A percentile compares a stretch with the other conserved stretches of the same genome.
Evolutionary conservation across 441 rosid species (phyloP).

Genomic region (Melastoma candidum): DNA sequence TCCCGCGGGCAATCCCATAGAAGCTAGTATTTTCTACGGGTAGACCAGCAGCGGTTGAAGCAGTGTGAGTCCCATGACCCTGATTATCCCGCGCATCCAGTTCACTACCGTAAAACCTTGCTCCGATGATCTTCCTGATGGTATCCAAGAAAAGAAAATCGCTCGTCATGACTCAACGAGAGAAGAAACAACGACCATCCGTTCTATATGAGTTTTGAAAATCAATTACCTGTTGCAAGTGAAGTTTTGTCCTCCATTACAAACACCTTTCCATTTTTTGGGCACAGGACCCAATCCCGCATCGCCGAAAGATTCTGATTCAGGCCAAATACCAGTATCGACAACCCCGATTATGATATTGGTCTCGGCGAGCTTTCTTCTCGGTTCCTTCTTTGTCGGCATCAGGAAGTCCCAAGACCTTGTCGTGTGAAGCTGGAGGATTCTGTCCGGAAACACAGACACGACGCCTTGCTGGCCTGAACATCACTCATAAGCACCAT

Average conservation of each 20-base stretch:
- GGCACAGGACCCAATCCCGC: slow-evolving; percentile 23
- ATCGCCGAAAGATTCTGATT: slow-evolving; percentile 28
- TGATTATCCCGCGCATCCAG: slow-evolving; percentile 15
- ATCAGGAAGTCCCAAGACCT: slow-evolving; percentile 40
- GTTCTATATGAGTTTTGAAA: too few species aligned
- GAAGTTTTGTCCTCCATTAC: slow-evolving; percentile 23
- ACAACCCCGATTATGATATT: slow-evolving; percentile 31
- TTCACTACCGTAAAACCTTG: slow-evolving; percentile 22
- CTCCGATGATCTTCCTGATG: slow-evolving; percentile 23
- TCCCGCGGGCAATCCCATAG: slow-evolving; percentile 20
- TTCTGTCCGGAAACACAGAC: slow-evolving; percentile 27
- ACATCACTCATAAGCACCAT: too few species aligned
- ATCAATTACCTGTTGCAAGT: slow-evolving; percentile 19
- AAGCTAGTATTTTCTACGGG: slow-evolving; percentile 22
- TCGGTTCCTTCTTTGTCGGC: slow-evolving; percentile 15
- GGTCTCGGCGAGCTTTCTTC: slow-evolving; percentile 18
- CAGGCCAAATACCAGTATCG: slow-evolving; percentile 41
- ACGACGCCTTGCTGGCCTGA: slow-evolving; percentile 29
- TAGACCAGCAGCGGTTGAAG: slow-evolving; percentile 28
- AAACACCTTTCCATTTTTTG: slow-evolving; percentile 29
- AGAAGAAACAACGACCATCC: too few species aligned
- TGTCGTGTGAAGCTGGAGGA: slow-evolving; percentile 28
- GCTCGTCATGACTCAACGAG: too few species aligned
- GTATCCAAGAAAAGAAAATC: too few species aligned
- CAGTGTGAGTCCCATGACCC: slow-evolving; percentile 38